phyloP scores from a whole-genome alignment of 805 yeast species.

The Torulaspora delbrueckii region DNA sequence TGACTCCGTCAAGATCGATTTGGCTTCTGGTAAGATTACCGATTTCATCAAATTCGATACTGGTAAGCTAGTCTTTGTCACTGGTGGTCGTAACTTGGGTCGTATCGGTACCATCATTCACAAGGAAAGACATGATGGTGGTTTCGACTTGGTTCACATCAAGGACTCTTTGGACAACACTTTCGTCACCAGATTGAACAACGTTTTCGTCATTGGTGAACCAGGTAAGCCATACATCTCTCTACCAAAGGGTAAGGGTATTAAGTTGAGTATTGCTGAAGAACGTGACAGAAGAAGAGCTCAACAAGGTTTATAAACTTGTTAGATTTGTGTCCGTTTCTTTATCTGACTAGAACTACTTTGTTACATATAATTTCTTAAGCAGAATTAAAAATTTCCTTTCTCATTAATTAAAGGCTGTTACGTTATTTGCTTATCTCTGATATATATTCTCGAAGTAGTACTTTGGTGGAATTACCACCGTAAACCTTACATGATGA shows the following conservation, averaged over 20 bases:
- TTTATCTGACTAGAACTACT: constrained; percentile 9
- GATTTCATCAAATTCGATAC: constrained; percentile 89
- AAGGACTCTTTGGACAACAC: constrained; percentile 93
- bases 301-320: constrained; percentile 52
- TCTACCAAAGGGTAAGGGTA: constrained; percentile 99
- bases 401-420: constrained; percentile 3
- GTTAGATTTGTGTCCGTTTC: constrained; percentile 7
- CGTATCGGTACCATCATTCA: constrained; percentile 93
- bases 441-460: constrained; percentile 41
- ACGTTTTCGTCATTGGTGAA: constrained; percentile 94
- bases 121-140: constrained; percentile 98
- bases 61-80: constrained; percentile 86
- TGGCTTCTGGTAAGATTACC: constrained; percentile 90
- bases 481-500: constrained; percentile 39
- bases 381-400: constrained; percentile 16
- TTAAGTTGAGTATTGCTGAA: constrained; percentile 90
- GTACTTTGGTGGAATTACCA: constrained; percentile 41
- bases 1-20: constrained; percentile 96
- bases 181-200: constrained; percentile 88
- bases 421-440: constrained; percentile 4
- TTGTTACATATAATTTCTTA: constrained; percentile 22
- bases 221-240: constrained; percentile 91
- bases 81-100: constrained; percentile 99
- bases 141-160: constrained; percentile 95
- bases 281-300: constrained; percentile 99